Evolutionary conservation across 495 filamentous ascomycete species (phyloP).

Genomic region (Penicillium verhagenii): DNA sequence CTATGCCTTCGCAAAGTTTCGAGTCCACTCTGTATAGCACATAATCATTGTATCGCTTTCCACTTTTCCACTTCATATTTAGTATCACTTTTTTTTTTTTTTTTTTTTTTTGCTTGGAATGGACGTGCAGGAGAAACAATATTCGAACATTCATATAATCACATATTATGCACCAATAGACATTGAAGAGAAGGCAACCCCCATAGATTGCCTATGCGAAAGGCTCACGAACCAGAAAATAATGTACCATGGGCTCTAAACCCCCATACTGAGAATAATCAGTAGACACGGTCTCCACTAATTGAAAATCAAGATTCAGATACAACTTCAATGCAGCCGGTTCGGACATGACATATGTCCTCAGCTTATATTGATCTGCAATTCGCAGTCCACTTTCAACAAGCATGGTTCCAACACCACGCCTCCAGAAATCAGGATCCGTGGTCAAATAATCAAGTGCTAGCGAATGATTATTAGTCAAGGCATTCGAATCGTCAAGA

Average conservation of each 20-base stretch:
- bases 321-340: conserved; percentile 19
- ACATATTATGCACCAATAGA: too few species aligned
- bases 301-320: conserved; percentile 13
- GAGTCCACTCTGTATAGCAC: too few species aligned
- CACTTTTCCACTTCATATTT: too few species aligned
- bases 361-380: conserved; percentile 9
- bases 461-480: neutral
- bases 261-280: conserved; percentile 16
- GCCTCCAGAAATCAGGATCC: conserved; percentile 13
- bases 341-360: conserved; percentile 21
- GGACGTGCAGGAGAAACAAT: too few species aligned
- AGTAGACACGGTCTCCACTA: conserved; percentile 11
- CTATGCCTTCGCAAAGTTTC: too few species aligned
- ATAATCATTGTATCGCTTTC: too few species aligned
- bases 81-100: too few species aligned
- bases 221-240: neutral
- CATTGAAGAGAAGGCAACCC: too few species aligned
- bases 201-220: neutral
- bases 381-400: conserved; percentile 15
- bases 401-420: conserved; percentile 14
- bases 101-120: too few species aligned
- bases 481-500: neutral
- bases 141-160: too few species aligned
- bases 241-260: neutral
- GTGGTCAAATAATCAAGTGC: conserved; percentile 14